These are phyloP conservation scores for Cutaneotrichosporon arboriforme DNA, from an alignment of 1,284 basidiomycete genomes.

Conservation along the genomic window DNA sequence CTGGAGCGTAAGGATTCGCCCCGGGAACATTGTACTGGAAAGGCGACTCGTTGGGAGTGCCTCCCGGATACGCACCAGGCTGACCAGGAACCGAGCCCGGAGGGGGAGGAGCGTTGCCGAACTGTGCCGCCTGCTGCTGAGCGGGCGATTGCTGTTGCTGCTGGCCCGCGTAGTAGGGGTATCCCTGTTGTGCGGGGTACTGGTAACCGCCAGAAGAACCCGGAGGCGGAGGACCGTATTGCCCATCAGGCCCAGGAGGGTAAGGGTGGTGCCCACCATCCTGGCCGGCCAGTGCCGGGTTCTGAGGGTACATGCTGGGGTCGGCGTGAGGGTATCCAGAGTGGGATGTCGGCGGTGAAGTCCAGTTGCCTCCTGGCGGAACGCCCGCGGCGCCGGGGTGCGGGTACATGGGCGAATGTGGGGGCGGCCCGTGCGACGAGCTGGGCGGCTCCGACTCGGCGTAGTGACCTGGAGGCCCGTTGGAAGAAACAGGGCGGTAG, in stretches of 20 bases:
- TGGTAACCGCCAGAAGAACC: slow-evolving; percentile 29
- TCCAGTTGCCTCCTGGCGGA: slow-evolving; percentile 27
- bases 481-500: slow-evolving; percentile 41
- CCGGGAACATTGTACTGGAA: slow-evolving; percentile 43
- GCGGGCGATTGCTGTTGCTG: slow-evolving; percentile 20
- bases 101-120: slow-evolving; percentile 7
- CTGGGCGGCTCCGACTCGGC: slow-evolving; percentile 43
- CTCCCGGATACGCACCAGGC: slow-evolving; percentile 4
- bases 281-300: slow-evolving; percentile 3
- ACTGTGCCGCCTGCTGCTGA: slow-evolving; percentile 10
- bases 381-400: slow-evolving; percentile 3
- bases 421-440: slow-evolving; percentile 38
- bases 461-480: slow-evolving; percentile 39
- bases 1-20: slow-evolving; percentile 19
- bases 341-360: slow-evolving; percentile 33
- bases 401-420: slow-evolving; percentile 42
- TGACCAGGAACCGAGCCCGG: slow-evolving; percentile 8
- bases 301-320: slow-evolving; percentile 28
- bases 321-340: slow-evolving; percentile 26
- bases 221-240: slow-evolving; percentile 31
- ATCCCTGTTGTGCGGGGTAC: slow-evolving; percentile 22
- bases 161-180: slow-evolving; percentile 16
- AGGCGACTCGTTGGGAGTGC: slow-evolving; percentile 34
- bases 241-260: slow-evolving; percentile 12
- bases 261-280: slow-evolving; percentile 23